Evolutionary conservation across 371 early-diverging fungal genomes (phyloP), one percentile per base, ranked within the genome.

Genomic region (Rhizopus arrhizus): DNA sequence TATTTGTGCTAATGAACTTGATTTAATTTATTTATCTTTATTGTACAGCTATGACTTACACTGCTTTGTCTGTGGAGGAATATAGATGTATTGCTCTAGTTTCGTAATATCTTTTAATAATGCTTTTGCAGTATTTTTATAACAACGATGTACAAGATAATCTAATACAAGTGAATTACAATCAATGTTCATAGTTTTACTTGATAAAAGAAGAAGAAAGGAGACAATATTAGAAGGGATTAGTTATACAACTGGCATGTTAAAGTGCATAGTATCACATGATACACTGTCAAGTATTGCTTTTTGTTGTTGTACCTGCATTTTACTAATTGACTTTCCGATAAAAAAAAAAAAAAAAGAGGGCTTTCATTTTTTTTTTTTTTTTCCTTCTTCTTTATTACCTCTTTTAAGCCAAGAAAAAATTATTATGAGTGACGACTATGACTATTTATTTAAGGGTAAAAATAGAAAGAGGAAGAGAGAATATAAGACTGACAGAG

Each of bases 101-200:
- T 65, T 69, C 22, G 52, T 69, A 15, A 68, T 73, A 38, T 86
- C 85, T 56, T 69, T 75, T 46, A 83, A 58, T 53, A 86, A 77
- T 7, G 85, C 84, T 48, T 78, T 82, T 29, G 86, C 86, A 1
- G 86, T 85, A 56, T 86, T 82, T 32, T 82, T 82, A 66, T 78
- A 86, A 59, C 85, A 85, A 40, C 82, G 75, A 64, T 86, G 84
- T 13, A 86, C 55, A 9, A 86, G 70, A 42, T 86, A 86, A 52
- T 86, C 78, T 42, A 69, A 62, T 8, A 77, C 59, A 40, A 77
- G 57, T 13, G 62, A 49, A 41, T 69, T 65, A 47, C 74, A 73
- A 31, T 68, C 56, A 16, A 51, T 41, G n/a, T 74, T 50, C 67
- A 62, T 65, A 34, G 15, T 36, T 9, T 42, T n/a, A 42, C 16